Base-by-base conservation (phyloP, 208 protist species). In the Acanthamoeba healyi region DNA sequence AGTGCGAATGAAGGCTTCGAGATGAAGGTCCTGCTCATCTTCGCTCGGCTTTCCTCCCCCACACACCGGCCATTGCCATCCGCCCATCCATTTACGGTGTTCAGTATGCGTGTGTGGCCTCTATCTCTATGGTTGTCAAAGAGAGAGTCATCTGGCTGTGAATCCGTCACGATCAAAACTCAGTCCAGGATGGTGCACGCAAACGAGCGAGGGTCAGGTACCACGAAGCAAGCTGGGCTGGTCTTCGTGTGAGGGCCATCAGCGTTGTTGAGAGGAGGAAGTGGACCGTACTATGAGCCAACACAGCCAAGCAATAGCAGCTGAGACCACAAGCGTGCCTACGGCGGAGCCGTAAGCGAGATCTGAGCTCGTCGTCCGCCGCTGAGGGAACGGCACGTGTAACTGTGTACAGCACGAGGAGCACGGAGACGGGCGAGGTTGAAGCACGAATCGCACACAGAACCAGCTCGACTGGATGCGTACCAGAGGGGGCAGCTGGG, bases 1-100 rank as follows among this genome's bases (percentile, higher is more conserved):
- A 86, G 77, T 61, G 77, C 77, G 44, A 86, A 86, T 86, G 29
- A 40, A 44, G 38, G 77, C 77, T 38, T 86, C 77, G 38, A 86
- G 77, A 24, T 61, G 40, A 61, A 86, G 26, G 26, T 86, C 77
- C 14, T 67, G 61, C 61, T 67, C 61, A 19, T 67, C n/a, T 36
- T 9, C 9, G 19, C 4, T 67, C 3, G 29, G 3, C 24, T 32
- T 67, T 38, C 36, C 61, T 36, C 61, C 1, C 1, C 6, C n/a
- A n/a, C 3, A 6, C n/a, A 32, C 9, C 61, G 7, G 17, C n/a
- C 24, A 32, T 29, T 67, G n/a, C n/a, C n/a, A n/a, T n/a, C n/a
- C 61, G 24, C 10, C n/a, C 29, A 67, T 36, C 61, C 61, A 67
- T 36, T 67, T 67, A 36, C 61, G 32, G 46, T 58, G 26, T n/a